Evolutionary conservation across 306 rosid species (phyloP).

Genomic region (Prunus mira): DNA sequence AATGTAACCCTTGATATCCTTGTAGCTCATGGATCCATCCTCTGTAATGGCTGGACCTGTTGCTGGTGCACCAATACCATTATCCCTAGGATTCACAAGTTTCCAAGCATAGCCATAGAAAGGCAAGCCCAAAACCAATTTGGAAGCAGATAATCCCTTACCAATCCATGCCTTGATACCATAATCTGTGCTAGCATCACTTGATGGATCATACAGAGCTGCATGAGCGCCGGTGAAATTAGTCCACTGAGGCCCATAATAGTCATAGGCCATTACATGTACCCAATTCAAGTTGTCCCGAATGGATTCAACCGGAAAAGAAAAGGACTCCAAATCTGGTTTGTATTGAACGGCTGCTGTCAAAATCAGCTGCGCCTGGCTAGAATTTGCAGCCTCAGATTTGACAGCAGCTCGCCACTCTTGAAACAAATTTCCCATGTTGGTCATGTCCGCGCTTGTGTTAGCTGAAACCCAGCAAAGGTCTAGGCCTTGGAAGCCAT

Average conservation of each 20-base stretch:
- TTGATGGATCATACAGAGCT: slow-evolving; percentile 39
- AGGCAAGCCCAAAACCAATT: slow-evolving; percentile 42
- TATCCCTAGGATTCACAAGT: slow-evolving; percentile 26
- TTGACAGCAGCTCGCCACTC: slow-evolving; percentile 44
- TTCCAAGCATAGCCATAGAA: slow-evolving; percentile 50
- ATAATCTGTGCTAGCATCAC: slow-evolving; percentile 30
- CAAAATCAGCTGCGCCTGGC: slow-evolving; percentile 30
- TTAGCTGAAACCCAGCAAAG: too few relatives aligned
- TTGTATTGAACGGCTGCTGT: slow-evolving; percentile 37
- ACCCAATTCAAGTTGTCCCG: slow-evolving; percentile 38
- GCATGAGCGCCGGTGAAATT: slow-evolving; percentile 39
- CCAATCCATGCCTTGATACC: slow-evolving; percentile 45
- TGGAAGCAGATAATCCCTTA: slow-evolving; percentile 31
- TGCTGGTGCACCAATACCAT: slow-evolving; percentile 30
- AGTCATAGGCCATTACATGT: slow-evolving; percentile 33
- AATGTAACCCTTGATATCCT: slow-evolving; percentile 15
- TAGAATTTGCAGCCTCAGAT: slow-evolving; percentile 32
- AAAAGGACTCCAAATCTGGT: slow-evolving; percentile 10
- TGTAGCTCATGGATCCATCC: slow-evolving; percentile 19
- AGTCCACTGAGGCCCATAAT: slow-evolving; percentile 12
- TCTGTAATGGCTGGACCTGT: slow-evolving; percentile 27
- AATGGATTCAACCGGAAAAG: slow-evolving; percentile 41
- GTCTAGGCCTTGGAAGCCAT: too few relatives aligned
- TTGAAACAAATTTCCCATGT: slow-evolving; percentile 34
- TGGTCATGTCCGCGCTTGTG: slow-evolving; percentile 7